A percentile compares a stretch with the other conserved stretches of the same genome.
These are phyloP conservation scores for Theobroma grandiflorum DNA, from an alignment of 441 rosid genomes.

Conservation along the genomic window DNA sequence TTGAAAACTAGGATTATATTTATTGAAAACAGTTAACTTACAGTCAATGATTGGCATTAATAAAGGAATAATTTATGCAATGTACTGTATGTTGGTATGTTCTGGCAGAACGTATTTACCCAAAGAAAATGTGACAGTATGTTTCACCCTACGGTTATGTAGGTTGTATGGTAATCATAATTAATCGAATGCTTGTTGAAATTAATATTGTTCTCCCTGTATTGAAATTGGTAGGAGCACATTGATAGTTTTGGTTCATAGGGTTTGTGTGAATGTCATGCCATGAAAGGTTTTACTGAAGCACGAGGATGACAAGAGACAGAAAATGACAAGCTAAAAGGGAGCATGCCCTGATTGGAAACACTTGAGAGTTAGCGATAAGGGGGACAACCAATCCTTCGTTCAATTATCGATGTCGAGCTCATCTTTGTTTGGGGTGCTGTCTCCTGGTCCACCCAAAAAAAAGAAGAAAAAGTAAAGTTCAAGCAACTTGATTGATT, in stretches of 20 bases:
- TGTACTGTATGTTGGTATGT: not conserved
- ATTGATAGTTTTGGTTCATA: not conserved
- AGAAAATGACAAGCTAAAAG: constrained; percentile 31
- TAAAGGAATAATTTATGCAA: not conserved
- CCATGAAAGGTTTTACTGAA: constrained; percentile 7
- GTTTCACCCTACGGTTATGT: not conserved
- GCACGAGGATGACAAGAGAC: constrained; percentile 18
- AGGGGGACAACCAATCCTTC: constrained; percentile 44
- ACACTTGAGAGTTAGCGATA: constrained; percentile 34
- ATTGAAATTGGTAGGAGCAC: not conserved
- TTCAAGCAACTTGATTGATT: constrained; percentile 50
- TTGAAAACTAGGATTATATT: too few relatives aligned
- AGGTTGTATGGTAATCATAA: not conserved
- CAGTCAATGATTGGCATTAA: not conserved
- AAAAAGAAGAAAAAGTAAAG: constrained; percentile 42
- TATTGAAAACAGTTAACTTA: not conserved
- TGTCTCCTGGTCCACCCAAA: constrained; percentile 37
- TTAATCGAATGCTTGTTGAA: not conserved
- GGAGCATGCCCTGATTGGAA: constrained; percentile 43
- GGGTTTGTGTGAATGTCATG: constrained; percentile 22
- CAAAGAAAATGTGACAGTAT: not conserved
- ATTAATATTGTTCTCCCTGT: not conserved
- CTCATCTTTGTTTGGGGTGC: not conserved
- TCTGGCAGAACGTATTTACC: not conserved
- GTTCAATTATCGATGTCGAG: constrained; percentile 38